These are phyloP conservation scores for Glycine soja DNA, from an alignment of 306 rosid genomes.

Conservation along the genomic window DNA sequence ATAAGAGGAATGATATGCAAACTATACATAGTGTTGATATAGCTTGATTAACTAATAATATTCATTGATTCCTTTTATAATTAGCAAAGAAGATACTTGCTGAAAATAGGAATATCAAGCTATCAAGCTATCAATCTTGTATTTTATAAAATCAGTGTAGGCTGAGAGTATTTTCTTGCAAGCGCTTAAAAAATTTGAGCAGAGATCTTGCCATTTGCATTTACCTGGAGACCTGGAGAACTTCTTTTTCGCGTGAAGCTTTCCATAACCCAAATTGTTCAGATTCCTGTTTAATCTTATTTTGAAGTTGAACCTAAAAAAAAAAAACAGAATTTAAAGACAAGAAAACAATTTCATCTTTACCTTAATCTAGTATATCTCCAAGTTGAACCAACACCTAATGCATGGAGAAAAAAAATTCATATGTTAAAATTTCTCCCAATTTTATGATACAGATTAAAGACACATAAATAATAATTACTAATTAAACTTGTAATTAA, in stretches of 20 bases:
- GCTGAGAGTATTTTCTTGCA: constrained; percentile 24
- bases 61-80: background rate
- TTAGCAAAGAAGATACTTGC: constrained; percentile 16
- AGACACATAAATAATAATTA: no score
- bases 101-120: constrained; percentile 8
- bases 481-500: no score
- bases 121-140: background rate
- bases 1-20: constrained; percentile 16
- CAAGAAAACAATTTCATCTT: no score
- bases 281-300: constrained; percentile 95
- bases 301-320: constrained; percentile 86
- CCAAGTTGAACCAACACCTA: no score
- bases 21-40: background rate
- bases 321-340: constrained; percentile 1
- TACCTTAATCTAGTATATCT: no score
- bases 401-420: no score
- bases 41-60: constrained; percentile 20
- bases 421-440: no score
- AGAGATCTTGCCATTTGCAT: constrained; percentile 29
- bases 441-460: no score
- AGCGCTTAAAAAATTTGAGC: constrained; percentile 4
- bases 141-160: background rate
- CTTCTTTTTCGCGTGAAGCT: constrained; percentile 92
- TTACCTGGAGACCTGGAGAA: constrained; percentile 99
- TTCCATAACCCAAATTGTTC: constrained; percentile 98